Conservation (phyloP, 1,284 basidiomycete species). For the Cystobasidium pallidum region DNA sequence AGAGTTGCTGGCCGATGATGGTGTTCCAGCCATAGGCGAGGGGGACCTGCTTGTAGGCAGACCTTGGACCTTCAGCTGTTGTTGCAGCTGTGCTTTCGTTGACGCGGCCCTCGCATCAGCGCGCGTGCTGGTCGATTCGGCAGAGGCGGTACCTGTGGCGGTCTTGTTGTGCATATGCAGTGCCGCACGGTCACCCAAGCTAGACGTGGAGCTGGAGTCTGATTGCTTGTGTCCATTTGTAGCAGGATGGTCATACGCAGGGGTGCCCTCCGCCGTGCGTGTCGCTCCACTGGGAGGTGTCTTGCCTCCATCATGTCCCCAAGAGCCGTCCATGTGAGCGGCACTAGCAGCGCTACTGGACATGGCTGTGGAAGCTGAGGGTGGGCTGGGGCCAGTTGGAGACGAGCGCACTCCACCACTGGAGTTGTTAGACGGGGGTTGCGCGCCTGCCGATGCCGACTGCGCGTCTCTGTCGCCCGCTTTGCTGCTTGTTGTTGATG, state of each 20-base stretch:
- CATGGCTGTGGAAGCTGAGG: neutral
- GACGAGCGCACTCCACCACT: no score
- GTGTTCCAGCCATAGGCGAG: neutral
- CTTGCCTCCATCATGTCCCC: neutral
- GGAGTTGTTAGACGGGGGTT: neutral
- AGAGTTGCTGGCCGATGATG: neutral
- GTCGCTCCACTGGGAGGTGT: slow-evolving; percentile 3
- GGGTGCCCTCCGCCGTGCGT: neutral
- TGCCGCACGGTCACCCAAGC: neutral
- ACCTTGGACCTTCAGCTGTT: neutral
- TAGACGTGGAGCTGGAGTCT: neutral
- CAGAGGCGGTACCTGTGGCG: neutral
- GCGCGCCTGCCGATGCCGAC: neutral
- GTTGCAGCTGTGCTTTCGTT: neutral
- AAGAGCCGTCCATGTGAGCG: no score
- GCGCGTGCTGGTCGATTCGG: neutral
- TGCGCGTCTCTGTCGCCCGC: slow-evolving; percentile 10
- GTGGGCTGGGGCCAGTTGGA: neutral
- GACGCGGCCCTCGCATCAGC: neutral
- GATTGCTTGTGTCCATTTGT: neutral
- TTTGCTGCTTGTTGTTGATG: slow-evolving; percentile 1
- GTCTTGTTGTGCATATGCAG: neutral
- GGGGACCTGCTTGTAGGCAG: neutral
- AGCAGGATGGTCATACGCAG: neutral
- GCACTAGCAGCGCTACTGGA: neutral